phyloP scores from a whole-genome alignment of 2,329 filamentous ascomycete genomes.

The Sporothrix globosa region DNA sequence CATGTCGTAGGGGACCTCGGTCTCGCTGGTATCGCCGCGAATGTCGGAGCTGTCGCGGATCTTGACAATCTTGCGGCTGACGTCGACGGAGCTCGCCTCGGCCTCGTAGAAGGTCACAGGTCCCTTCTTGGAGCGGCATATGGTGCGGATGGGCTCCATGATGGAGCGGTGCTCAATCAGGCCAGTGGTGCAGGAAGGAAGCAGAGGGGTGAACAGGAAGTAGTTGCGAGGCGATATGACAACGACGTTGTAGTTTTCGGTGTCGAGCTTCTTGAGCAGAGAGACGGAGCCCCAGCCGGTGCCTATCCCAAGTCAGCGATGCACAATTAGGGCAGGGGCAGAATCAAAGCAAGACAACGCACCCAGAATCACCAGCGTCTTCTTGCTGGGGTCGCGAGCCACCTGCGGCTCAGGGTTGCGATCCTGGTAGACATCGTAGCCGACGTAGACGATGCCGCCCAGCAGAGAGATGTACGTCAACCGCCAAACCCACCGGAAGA shows the following conservation, averaged over 20 bases:
- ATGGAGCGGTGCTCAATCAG: conserved; percentile 98
- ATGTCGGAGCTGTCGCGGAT: conserved; percentile 93
- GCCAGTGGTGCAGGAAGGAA: conserved; percentile 96
- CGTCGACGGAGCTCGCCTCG: conserved; percentile 92
- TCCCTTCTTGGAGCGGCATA: conserved; percentile 91
- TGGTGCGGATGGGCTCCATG: conserved; percentile 98
- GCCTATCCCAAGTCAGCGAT: conserved; percentile 55
- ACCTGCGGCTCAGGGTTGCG: conserved; percentile 80
- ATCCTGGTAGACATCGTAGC: conserved; percentile 80
- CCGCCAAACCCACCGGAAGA: conserved; percentile 80
- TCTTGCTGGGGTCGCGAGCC: conserved; percentile 83
- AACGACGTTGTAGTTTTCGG: conserved; percentile 97
- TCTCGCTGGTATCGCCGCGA: conserved; percentile 78
- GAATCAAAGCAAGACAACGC: conserved; percentile 39
- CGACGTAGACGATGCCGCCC: conserved; percentile 69
- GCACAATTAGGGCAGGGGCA: conserved; percentile 35
- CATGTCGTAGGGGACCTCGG: conserved; percentile 96
- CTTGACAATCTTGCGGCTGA: conserved; percentile 82
- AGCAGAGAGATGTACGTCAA: conserved; percentile 75
- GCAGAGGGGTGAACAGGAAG: conserved; percentile 97
- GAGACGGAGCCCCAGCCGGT: conserved; percentile 96
- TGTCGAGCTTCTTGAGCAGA: conserved; percentile 97
- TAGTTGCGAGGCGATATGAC: conserved; percentile 98
- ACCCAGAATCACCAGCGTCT: conserved; percentile 96
- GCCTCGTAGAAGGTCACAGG: conserved; percentile 97